A percentile compares a stretch with the other conserved stretches of the same genome.
Conservation (phyloP, 2,329 filamentous ascomycete species). For the Phaeosphaeriaceae sp. region DNA sequence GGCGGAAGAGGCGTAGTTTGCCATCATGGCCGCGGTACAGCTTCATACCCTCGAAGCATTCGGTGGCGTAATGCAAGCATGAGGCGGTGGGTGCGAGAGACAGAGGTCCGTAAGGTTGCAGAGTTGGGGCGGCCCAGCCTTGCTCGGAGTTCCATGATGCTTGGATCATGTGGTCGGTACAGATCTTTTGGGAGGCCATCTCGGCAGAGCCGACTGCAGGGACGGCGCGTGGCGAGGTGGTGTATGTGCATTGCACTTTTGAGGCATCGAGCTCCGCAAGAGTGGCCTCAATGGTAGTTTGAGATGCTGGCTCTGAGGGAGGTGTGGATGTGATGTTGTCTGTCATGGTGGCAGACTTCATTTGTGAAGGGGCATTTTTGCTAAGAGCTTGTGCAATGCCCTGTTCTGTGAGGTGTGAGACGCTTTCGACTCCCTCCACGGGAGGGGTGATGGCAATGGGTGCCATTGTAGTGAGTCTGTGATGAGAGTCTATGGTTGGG, state of each 20-base stretch:
- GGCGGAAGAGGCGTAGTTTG: conserved; percentile 78
- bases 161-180: conserved; percentile 89
- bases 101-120: conserved; percentile 79
- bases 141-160: conserved; percentile 68
- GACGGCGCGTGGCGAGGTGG: conserved; percentile 50
- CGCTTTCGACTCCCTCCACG: conserved; percentile 26
- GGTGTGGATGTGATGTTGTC: conserved; percentile 32
- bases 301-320: conserved; percentile 23
- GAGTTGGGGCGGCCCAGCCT: conserved; percentile 77
- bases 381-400: conserved; percentile 41
- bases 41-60: conserved; percentile 90
- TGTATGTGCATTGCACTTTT: conserved; percentile 50
- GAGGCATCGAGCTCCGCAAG: conserved; percentile 55
- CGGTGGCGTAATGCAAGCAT: conserved; percentile 85
- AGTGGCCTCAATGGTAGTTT: conserved; percentile 22
- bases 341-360: conserved; percentile 32
- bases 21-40: conserved; percentile 73
- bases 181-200: conserved; percentile 51
- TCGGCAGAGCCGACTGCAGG: conserved; percentile 51
- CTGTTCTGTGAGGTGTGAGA: conserved; percentile 39
- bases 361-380: conserved; percentile 40
- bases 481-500: neutral
- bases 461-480: conserved; percentile 28
- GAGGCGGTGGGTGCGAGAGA: conserved; percentile 81
- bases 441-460: conserved; percentile 43